Percentiles rank a stretch among this genome's conserved stretches.
phyloP scores from a whole-genome alignment of 2,329 filamentous ascomycete genomes.

The Fusarium sp. region DNA sequence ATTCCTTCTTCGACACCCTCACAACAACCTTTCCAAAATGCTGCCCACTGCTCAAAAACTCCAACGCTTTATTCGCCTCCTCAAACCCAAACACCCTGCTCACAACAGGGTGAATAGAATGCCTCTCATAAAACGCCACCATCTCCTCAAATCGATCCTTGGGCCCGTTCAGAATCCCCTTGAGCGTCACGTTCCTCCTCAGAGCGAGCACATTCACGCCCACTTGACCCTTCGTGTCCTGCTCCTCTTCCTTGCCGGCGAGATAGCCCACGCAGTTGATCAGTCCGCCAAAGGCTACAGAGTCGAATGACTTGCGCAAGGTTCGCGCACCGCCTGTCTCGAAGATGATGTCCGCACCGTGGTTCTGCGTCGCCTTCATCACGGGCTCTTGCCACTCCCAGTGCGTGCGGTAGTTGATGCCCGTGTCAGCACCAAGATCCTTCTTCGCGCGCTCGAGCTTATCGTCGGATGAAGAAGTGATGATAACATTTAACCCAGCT shows the following conservation, averaged over 20 bases:
- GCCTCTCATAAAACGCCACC: constrained; percentile 55
- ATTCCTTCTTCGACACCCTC: constrained; percentile 46
- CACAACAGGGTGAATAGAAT: constrained; percentile 58
- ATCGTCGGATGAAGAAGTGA: constrained; percentile 63
- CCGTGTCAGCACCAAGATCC: constrained; percentile 60
- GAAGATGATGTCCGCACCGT: constrained; percentile 64
- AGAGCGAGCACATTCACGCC: constrained; percentile 69
- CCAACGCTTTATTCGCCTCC: constrained; percentile 59
- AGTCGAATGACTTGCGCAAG: constrained; percentile 61
- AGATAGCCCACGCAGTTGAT: constrained; percentile 63
- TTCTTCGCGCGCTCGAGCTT: constrained; percentile 58
- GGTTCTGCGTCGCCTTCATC: constrained; percentile 53
- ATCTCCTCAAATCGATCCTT: constrained; percentile 63
- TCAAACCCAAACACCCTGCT: constrained; percentile 58
- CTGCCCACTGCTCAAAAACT: constrained; percentile 61
- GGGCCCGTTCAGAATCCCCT: constrained; percentile 70
- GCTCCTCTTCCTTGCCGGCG: constrained; percentile 63
- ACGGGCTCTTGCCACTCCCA: constrained; percentile 62
- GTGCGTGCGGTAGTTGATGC: constrained; percentile 63
- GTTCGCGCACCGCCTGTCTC: constrained; percentile 64
- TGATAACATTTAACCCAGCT: constrained; percentile 59
- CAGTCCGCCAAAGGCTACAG: constrained; percentile 63
- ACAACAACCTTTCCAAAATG: constrained; percentile 69
- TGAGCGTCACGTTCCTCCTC: constrained; percentile 57
- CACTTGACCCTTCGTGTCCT: constrained; percentile 50